These are phyloP conservation scores for Epichloe hybrida DNA, from an alignment of 2,329 filamentous ascomycete genomes.

Conservation along the genomic window DNA sequence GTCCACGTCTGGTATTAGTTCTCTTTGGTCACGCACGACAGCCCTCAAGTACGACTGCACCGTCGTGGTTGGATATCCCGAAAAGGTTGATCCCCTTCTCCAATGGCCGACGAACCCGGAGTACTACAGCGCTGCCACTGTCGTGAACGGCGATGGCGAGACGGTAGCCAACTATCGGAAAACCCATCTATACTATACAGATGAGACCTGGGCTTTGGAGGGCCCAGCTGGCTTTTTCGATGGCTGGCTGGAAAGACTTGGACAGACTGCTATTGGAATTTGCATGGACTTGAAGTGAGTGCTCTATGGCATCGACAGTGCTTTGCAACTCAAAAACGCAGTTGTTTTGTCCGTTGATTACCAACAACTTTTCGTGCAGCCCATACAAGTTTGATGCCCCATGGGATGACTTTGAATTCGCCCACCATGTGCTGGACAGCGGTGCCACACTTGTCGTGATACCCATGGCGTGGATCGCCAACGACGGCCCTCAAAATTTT, in stretches of 20 bases:
- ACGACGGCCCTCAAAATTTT: conserved; percentile 32
- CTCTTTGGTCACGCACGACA: conserved; percentile 55
- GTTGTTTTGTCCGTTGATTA: no score
- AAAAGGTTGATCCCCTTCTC: conserved; percentile 40
- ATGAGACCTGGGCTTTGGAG: conserved; percentile 49
- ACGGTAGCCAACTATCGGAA: conserved; percentile 49
- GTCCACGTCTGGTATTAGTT: conserved; percentile 49
- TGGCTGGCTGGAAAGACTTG: conserved; percentile 24
- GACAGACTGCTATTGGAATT: conserved; percentile 42
- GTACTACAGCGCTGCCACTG: conserved; percentile 41
- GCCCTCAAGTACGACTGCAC: conserved; percentile 54
- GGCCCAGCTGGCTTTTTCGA: conserved; percentile 35
- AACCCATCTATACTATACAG: conserved; percentile 42
- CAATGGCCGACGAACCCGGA: conserved; percentile 37
- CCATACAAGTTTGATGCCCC: conserved; percentile 26
- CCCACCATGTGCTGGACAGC: conserved; percentile 41
- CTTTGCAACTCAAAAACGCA: no score
- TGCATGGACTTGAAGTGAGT: conserved; percentile 51
- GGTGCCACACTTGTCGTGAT: conserved; percentile 52
- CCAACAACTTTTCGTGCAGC: conserved; percentile 7
- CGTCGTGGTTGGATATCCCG: conserved; percentile 63
- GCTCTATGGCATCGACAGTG: no score
- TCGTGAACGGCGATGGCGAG: conserved; percentile 46
- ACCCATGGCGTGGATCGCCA: conserved; percentile 67
- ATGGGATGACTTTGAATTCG: conserved; percentile 29